Base-by-base conservation (phyloP, 257 asterid genomes). In the Gentiana dahurica region DNA sequence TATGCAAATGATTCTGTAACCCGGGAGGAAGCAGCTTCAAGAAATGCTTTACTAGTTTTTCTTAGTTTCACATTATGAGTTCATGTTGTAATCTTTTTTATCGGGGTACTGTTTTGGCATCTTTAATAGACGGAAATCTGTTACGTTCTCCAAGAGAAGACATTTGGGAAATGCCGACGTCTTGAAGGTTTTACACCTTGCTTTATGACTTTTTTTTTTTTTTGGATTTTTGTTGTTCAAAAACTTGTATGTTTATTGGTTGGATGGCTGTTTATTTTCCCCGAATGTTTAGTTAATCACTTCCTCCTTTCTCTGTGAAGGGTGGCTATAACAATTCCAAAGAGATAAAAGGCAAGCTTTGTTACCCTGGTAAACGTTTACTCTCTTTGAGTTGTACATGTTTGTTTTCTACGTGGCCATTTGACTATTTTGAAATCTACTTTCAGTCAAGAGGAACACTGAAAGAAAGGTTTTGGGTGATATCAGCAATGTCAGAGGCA, bases 401-500 rank as follows among this genome's bases (percentile, higher is more conserved):
- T 39, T 54, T 39, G 36, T 57, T 33, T 37, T 34, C 66, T 56
- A 41, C 9, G n/a, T 24, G 49, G 49, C 59, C 60, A 52, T 54
- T 6, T 67, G 33, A 71, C 44, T 56, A 60, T 37, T 51, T 49
- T 49, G 51, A 39, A 64, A 41, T 47, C 65, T 33, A 34, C 51
- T 73, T 70, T 65, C 87, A 87, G 96, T 67, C 64, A 73, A 69
- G 69, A 47, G 62, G 61, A 76, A 63, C 65, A 79, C 65, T 68
- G 82, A 80, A 72, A 77, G 94, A 70, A 84, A 79, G 71, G 87
- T 71, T 67, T 62, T 87, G 80, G 82, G 79, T 57, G 98, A 90
- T 74, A 81, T 90, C 62, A 81, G 95, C 72, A 90, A 90, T 76
- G 73, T 73, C 67, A 80, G 65, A 73, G 60, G 68, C 59, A 75